These are phyloP conservation scores for Backusella luteola DNA, from an alignment of 192 early-diverging fungal genomes.

Conservation along the genomic window DNA sequence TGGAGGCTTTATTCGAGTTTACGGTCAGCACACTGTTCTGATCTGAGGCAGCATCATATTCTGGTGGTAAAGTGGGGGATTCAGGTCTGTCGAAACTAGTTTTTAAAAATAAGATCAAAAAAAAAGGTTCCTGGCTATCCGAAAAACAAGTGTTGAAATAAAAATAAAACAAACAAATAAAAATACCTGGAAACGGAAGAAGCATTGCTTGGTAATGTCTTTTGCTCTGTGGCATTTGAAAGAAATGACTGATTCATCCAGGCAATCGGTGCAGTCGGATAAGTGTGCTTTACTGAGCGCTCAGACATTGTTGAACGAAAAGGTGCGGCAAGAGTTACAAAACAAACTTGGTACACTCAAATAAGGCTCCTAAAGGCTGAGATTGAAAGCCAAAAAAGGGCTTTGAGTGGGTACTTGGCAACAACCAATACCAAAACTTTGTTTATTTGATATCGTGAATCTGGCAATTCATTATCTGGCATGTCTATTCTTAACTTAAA, in stretches of 20 bases:
- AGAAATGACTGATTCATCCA: constrained; percentile 9
- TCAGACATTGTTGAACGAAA: constrained; percentile 3
- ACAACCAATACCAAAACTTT: background rate
- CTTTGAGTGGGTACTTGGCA: background rate
- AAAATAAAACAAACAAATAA: background rate
- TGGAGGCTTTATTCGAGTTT: background rate
- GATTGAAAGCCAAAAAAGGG: background rate
- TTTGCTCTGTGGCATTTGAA: background rate
- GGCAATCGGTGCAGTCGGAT: constrained; percentile 11
- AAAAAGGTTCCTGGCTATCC: background rate
- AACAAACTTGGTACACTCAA: background rate
- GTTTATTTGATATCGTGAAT: background rate
- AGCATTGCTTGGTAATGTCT: background rate
- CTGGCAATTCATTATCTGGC: background rate
- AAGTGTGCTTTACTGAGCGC: background rate
- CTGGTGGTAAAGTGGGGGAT: constrained; percentile 19
- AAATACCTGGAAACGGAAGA: background rate
- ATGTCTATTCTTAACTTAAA: background rate
- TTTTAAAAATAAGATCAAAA: background rate
- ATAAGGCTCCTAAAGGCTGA: background rate
- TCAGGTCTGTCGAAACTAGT: constrained; percentile 19
- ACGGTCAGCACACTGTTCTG: background rate
- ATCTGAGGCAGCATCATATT: background rate
- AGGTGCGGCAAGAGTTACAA: background rate
- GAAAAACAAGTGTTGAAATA: background rate